Evolutionary conservation across 2,329 filamentous ascomycete genomes (phyloP).

Genomic region (Arthrobotrys iridis): DNA sequence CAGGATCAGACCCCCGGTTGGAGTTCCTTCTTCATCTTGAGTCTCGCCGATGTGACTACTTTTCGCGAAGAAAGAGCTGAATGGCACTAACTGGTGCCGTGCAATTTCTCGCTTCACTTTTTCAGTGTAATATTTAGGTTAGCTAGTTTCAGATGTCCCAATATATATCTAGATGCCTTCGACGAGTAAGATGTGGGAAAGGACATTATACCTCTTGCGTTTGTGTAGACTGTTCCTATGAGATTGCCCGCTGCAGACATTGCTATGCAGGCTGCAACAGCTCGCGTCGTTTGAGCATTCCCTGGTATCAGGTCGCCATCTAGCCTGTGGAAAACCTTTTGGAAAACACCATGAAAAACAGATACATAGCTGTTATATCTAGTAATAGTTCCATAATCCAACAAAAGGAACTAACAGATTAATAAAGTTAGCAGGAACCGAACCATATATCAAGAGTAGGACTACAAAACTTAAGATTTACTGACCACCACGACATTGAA

Average conservation of each 20-base stretch:
- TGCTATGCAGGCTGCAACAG: conserved; percentile 1
- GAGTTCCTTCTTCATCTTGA: neutral
- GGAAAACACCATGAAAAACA: conserved; percentile 13
- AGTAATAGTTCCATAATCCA: neutral
- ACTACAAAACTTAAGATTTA: too few relatives aligned
- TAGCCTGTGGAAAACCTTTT: conserved; percentile 12
- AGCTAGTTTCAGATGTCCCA: neutral
- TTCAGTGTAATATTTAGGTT: neutral
- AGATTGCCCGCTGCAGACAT: conserved; percentile 16
- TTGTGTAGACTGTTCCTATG: conserved; percentile 6
- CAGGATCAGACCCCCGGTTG: neutral
- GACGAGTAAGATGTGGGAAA: too few relatives aligned
- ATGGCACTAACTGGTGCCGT: conserved; percentile 6
- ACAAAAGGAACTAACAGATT: neutral
- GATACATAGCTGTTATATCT: conserved; percentile 3
- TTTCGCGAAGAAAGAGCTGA: conserved; percentile 15
- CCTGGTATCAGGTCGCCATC: neutral
- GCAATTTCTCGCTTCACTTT: conserved; percentile 19
- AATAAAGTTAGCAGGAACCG: too few relatives aligned
- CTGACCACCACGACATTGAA: conserved; percentile 7
- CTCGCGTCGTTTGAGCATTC: neutral
- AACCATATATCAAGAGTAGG: too few relatives aligned
- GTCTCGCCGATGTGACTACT: neutral
- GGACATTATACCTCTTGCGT: conserved; percentile 14
- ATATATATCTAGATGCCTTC: too few relatives aligned